Percentiles rank a stretch among this genome's conserved stretches.
These are phyloP conservation scores for Spathaspora gorwiae DNA, from an alignment of 805 yeast species.

Conservation along the genomic window DNA sequence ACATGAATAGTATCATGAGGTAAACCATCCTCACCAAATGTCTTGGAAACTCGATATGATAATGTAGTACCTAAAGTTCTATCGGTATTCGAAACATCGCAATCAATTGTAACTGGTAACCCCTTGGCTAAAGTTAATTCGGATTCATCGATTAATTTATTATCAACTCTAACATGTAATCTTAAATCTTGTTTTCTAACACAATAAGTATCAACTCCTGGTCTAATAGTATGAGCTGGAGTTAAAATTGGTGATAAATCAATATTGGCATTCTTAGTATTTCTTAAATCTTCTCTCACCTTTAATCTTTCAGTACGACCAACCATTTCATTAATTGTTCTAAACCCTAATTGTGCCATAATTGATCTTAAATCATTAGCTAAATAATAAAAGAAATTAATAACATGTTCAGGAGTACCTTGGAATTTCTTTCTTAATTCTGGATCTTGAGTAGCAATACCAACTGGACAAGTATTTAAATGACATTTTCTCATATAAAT, in stretches of 20 bases:
- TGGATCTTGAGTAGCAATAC: slow-evolving; percentile 98
- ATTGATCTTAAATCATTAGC: slow-evolving; percentile 86
- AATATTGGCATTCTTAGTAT: slow-evolving; percentile 84
- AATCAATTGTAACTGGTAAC: slow-evolving; percentile 91
- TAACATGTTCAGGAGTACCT: slow-evolving; percentile 98
- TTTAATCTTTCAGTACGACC: slow-evolving; percentile 90
- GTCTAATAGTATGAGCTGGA: slow-evolving; percentile 94
- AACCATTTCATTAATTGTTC: slow-evolving; percentile 96
- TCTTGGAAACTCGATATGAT: slow-evolving; percentile 89
- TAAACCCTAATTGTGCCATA: slow-evolving; percentile 94
- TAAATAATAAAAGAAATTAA: slow-evolving; percentile 93
- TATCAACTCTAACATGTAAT: slow-evolving; percentile 88
- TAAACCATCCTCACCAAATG: slow-evolving; percentile 86
- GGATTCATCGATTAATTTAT: slow-evolving; percentile 93
- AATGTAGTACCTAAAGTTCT: slow-evolving; percentile 94
- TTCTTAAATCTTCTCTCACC: slow-evolving; percentile 80
- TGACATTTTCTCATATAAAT: slow-evolving; percentile 89
- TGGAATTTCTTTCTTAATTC: slow-evolving; percentile 83
- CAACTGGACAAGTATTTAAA: slow-evolving; percentile 92
- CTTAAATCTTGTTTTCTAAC: slow-evolving; percentile 92
- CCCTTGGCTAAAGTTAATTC: slow-evolving; percentile 94
- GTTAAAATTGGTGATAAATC: slow-evolving; percentile 92
- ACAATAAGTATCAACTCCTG: slow-evolving; percentile 92
- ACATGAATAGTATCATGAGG: slow-evolving; percentile 97
- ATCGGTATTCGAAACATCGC: slow-evolving; percentile 91